These are phyloP conservation scores for Pistacia vera DNA, from an alignment of 345 rosid genomes.

Conservation along the genomic window DNA sequence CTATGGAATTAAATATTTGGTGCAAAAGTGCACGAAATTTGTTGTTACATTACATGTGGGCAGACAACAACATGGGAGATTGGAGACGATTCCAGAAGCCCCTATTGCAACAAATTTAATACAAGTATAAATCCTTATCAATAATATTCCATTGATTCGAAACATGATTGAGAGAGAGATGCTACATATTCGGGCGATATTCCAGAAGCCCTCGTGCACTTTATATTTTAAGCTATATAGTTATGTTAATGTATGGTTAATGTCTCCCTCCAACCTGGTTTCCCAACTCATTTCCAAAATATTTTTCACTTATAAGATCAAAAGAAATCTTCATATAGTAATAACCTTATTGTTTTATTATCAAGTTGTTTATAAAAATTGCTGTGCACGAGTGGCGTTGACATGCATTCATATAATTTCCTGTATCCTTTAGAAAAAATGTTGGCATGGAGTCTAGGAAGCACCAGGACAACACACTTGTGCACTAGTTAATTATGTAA, in stretches of 20 bases:
- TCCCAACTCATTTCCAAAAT: not conserved
- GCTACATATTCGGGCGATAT: no score
- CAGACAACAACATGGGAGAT: not conserved
- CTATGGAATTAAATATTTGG: not conserved
- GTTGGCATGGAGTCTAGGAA: no score
- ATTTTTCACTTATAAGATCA: not conserved
- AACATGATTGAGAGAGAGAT: not conserved
- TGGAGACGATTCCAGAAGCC: not conserved
- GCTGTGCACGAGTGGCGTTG: not conserved
- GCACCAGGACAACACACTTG: no score
- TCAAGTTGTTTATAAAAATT: not conserved
- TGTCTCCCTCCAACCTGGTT: constrained; percentile 27
- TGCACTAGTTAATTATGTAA: no score
- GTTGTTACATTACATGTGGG: no score
- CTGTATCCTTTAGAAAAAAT: not conserved
- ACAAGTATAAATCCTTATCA: not conserved
- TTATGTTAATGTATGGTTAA: not conserved
- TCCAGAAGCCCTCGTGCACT: not conserved
- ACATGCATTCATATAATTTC: constrained; percentile 2
- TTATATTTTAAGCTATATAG: not conserved
- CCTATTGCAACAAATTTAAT: constrained; percentile 6
- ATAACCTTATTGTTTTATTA: not conserved
- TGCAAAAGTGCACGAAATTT: not conserved
- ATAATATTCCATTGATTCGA: not conserved
- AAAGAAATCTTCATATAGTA: not conserved